phyloP scores from a whole-genome alignment of 768 basidiomycete species.

The Leccinum arenicola region DNA sequence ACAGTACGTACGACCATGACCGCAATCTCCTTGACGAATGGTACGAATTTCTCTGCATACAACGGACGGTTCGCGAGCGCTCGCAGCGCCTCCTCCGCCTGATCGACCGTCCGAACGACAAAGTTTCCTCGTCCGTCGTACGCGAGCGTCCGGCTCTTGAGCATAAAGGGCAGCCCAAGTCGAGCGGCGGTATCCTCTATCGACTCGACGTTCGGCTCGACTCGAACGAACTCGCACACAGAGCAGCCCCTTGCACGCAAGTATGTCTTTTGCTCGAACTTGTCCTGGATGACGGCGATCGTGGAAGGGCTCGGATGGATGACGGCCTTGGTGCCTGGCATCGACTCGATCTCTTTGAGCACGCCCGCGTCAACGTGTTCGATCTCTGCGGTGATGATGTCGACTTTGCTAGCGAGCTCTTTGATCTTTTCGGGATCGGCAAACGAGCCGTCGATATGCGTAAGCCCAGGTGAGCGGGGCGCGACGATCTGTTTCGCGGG shows the following conservation, averaged over 20 bases:
- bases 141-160: conserved; percentile 92
- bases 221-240: conserved; percentile 56
- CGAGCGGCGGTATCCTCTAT: conserved; percentile 49
- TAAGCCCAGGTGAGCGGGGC: conserved; percentile 43
- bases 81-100: conserved; percentile 49
- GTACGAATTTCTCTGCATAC: conserved; percentile 94
- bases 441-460: conserved; percentile 89
- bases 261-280: conserved; percentile 64
- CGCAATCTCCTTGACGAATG: conserved; percentile 86
- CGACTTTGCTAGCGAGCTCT: conserved; percentile 74
- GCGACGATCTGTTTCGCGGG: conserved; percentile 90
- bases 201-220: conserved; percentile 53
- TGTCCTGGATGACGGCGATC: conserved; percentile 80
- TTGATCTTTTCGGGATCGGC: conserved; percentile 74
- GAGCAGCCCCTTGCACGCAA: conserved; percentile 48
- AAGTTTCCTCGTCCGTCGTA: conserved; percentile 97
- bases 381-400: conserved; percentile 92
- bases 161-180: conserved; percentile 88
- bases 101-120: conserved; percentile 54
- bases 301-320: conserved; percentile 82
- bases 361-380: conserved; percentile 88
- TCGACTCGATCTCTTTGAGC: conserved; percentile 46
- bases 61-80: conserved; percentile 65
- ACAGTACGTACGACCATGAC: conserved; percentile 93
- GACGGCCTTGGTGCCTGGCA: conserved; percentile 25